Percentiles rank a stretch among this genome's conserved stretches.
Evolutionary conservation across 768 basidiomycete genomes (phyloP).

Genomic region (Xerocomellus amylosporus): DNA sequence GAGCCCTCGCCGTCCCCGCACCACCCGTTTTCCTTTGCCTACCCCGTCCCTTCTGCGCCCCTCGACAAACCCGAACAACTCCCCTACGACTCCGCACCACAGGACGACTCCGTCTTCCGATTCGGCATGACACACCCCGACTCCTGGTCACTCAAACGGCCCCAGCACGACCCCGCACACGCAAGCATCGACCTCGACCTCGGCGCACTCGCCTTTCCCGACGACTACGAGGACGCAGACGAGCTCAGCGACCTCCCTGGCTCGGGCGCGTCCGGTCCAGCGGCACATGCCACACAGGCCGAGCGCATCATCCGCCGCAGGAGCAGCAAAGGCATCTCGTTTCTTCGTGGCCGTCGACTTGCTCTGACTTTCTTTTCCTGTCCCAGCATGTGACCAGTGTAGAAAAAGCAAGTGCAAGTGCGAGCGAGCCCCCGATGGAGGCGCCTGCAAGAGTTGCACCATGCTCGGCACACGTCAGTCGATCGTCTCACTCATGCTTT

Average conservation of each 20-base stretch:
- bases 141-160: conserved; percentile 24
- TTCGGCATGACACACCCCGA: conserved; percentile 30
- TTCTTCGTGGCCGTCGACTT: not conserved
- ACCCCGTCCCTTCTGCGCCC: conserved; percentile 4
- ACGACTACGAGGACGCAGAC: conserved; percentile 62
- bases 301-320: conserved; percentile 63
- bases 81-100: not conserved
- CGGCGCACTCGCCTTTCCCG: conserved; percentile 45
- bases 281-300: conserved; percentile 16
- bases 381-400: conserved; percentile 80
- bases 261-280: conserved; percentile 21
- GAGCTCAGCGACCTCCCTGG: conserved; percentile 49
- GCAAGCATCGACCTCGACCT: conserved; percentile 24
- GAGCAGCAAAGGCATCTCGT: conserved; percentile 66
- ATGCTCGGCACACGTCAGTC: conserved; percentile 67
- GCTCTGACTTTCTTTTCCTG: not conserved
- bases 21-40: conserved; percentile 23
- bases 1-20: conserved; percentile 23
- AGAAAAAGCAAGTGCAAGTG: conserved; percentile 90
- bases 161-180: conserved; percentile 7
- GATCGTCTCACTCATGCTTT: not conserved
- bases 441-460: conserved; percentile 75
- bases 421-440: conserved; percentile 57
- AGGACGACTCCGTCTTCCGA: conserved; percentile 17
- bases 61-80: no score